Evolutionary conservation across 371 early-diverging fungal species (phyloP).

Genomic region (Rhizomucor miehei): DNA sequence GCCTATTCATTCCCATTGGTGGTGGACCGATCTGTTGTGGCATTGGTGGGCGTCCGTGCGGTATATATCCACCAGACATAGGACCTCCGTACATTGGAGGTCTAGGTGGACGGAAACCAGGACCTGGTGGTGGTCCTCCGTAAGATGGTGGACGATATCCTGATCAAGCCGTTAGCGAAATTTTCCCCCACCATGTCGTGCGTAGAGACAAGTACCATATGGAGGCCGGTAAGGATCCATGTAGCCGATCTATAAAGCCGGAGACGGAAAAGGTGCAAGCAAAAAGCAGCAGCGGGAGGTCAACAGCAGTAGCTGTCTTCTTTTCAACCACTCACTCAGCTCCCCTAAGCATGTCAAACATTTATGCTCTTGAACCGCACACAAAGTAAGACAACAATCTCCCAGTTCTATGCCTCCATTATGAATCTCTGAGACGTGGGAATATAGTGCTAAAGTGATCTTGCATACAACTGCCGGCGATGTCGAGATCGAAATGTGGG

Average conservation of each 20-base stretch:
- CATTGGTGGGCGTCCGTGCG: conserved; percentile 6
- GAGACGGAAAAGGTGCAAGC: too few relatives aligned
- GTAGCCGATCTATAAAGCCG: too few relatives aligned
- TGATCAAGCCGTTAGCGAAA: neutral
- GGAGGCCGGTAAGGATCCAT: too few relatives aligned
- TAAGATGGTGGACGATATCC: conserved; percentile 13
- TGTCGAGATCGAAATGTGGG: conserved; percentile 91
- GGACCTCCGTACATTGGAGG: conserved; percentile 3
- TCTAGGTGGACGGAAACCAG: conserved; percentile 2
- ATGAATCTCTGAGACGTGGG: neutral
- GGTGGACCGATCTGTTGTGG: neutral
- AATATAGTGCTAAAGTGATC: conserved; percentile 81
- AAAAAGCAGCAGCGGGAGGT: too few relatives aligned
- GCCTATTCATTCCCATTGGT: neutral
- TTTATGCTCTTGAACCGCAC: conserved; percentile 2
- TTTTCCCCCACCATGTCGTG: neutral
- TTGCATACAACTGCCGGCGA: conserved; percentile 86
- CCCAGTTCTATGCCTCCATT: neutral
- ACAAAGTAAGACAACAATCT: neutral
- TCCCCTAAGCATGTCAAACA: neutral
- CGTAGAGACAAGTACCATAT: too few relatives aligned
- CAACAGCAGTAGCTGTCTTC: too few relatives aligned
- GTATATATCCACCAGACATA: conserved; percentile 1
- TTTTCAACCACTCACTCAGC: too few relatives aligned
- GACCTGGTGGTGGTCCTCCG: conserved; percentile 8